phyloP scores from a whole-genome alignment of 345 rosid species.

The Dovyalis caffra region DNA sequence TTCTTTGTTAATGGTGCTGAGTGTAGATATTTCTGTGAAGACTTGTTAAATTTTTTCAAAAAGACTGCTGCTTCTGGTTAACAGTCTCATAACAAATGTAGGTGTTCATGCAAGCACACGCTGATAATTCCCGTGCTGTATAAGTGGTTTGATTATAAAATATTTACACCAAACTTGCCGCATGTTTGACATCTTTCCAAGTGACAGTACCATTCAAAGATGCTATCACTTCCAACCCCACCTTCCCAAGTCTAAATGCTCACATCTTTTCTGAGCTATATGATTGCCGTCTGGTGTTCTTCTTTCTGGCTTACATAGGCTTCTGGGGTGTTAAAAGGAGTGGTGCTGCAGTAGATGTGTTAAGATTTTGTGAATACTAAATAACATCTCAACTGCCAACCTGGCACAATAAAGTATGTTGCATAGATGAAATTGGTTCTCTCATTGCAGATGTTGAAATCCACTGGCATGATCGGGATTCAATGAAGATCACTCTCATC shows the following conservation, averaged over 20 bases:
- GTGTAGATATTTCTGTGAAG: background rate
- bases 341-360: background rate
- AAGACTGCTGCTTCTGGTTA: too few species aligned
- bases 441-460: conserved; percentile 64
- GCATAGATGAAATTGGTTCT: background rate
- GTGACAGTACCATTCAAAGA: background rate
- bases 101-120: background rate
- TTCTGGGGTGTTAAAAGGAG: background rate
- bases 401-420: background rate
- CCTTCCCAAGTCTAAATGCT: background rate
- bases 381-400: background rate
- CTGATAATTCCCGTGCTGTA: background rate
- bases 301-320: background rate
- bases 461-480: conserved; percentile 45
- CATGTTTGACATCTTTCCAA: background rate
- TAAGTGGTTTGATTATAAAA: background rate
- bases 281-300: background rate
- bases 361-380: background rate
- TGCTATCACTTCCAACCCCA: background rate
- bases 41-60: too few species aligned
- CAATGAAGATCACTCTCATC: conserved; percentile 45
- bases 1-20: background rate
- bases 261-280: background rate
- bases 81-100: background rate
- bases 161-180: too few species aligned